Conservation (phyloP, 225 moss, liverwort and hornwort species). For the Asterella californica region DNA sequence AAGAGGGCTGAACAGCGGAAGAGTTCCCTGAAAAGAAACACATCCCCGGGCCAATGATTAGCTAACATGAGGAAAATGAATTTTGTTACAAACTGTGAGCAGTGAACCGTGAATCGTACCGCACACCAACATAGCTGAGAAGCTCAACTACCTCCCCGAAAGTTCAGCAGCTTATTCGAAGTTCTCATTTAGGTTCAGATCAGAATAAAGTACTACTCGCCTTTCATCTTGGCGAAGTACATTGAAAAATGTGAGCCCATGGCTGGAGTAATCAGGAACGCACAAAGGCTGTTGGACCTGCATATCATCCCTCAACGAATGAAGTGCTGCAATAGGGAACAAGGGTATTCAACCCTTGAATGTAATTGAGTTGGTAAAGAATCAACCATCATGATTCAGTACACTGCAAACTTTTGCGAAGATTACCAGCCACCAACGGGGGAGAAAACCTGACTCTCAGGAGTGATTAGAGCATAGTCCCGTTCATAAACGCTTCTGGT, state of each 20-base stretch:
- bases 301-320: background rate
- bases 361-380: background rate
- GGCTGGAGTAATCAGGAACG: constrained; percentile 88
- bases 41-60: background rate
- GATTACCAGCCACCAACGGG: constrained; percentile 80
- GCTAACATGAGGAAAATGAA: background rate
- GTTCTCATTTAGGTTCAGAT: background rate
- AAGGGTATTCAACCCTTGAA: background rate
- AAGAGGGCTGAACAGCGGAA: constrained; percentile 58
- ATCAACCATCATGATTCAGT: background rate
- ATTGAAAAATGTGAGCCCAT: constrained; percentile 98
- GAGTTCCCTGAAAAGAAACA: constrained; percentile 61
- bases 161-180: background rate
- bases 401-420: background rate
- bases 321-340: background rate
- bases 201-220: constrained; percentile 24
- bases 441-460: constrained; percentile 91
- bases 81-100: too few species aligned
- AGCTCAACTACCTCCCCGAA: background rate
- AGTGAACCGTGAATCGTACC: background rate
- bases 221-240: constrained; percentile 93
- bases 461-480: constrained; percentile 93
- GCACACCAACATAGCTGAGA: background rate
- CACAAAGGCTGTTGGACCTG: constrained; percentile 77
- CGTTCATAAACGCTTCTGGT: constrained; percentile 88